Evolutionary conservation across 495 filamentous ascomycete genomes (phyloP), one percentile per base, ranked within the genome.

Genomic region (Tuber aestivum): DNA sequence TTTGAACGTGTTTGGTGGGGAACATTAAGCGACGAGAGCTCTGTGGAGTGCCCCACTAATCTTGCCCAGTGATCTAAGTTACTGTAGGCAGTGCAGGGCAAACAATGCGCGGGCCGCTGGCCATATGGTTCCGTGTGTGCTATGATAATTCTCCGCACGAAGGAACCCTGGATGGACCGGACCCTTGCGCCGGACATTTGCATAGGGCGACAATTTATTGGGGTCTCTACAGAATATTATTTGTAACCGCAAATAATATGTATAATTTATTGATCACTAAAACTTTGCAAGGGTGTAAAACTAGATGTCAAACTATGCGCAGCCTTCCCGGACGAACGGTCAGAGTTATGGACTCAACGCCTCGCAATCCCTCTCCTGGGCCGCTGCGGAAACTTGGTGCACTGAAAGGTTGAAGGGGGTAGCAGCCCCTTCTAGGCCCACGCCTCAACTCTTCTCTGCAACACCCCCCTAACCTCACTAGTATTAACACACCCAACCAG

Each of bases 381-480:
- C 56, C 9, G 16, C 23, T 56, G 27, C 27, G 6, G 56, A 65
- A 16, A 35, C 56, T 16, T 18, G 27, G 32, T 35, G 14, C 27
- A 0, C 12, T 50, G 56, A 65, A 65, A 35, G 3, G 27, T 27
- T 61, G 27, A 27, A n/a, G 21, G 2, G 5, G 56, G 3, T 65
- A 14, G 27, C 56, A 35, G 56, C 27, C 50, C 12, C 56, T 18
- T 14, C 77, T 79, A 79, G 41, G 78, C 61, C 61, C 70, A 83
- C 45, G 85, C 87, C 82, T 99, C 95, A 3, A 96, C 90, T 81
- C 95, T 88, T 73, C 88, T 89, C 83, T 93, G 88, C 80, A 99
- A 83, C 71, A 97, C 88, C 76, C 87, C 87, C 78, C 95, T 89
- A 12, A 93, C 95, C 78, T 96, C 92, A 9, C 85, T 87, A 72